These are phyloP conservation scores for Cetraspora pellucida DNA, from an alignment of 192 early-diverging fungal genomes.

Conservation along the genomic window DNA sequence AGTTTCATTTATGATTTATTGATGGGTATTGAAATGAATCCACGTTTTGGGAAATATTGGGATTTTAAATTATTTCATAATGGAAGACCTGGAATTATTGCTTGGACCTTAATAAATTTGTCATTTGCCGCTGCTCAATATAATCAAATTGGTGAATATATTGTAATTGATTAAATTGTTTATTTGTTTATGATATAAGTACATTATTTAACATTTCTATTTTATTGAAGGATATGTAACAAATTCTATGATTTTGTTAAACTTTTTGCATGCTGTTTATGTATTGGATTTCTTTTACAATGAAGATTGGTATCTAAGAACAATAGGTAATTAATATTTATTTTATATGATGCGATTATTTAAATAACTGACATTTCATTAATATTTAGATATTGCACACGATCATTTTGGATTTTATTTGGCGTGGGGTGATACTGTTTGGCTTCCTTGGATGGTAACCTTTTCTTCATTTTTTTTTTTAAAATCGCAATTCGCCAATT, in stretches of 20 bases:
- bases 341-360: background rate
- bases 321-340: constrained; percentile 53
- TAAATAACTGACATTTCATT: background rate
- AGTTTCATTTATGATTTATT: constrained; percentile 75
- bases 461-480: background rate
- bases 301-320: constrained; percentile 87
- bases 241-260: constrained; percentile 81
- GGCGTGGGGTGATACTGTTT: constrained; percentile 80
- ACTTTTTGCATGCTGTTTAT: constrained; percentile 72
- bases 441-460: constrained; percentile 76
- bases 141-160: constrained; percentile 57
- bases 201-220: too few relatives aligned
- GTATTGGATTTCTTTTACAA: constrained; percentile 81
- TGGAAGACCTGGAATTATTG: constrained; percentile 82
- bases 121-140: constrained; percentile 80
- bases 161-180: background rate
- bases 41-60: constrained; percentile 70
- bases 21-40: constrained; percentile 86
- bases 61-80: constrained; percentile 88
- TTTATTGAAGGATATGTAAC: constrained; percentile 53
- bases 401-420: constrained; percentile 89
- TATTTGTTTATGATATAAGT: constrained; percentile 30
- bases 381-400: constrained; percentile 68
- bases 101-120: constrained; percentile 80
- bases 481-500: background rate